Percentiles rank a stretch among this genome's conserved stretches.
Evolutionary conservation across 208 protist genomes (phyloP).

Genomic region (Naegleria fowleri): DNA sequence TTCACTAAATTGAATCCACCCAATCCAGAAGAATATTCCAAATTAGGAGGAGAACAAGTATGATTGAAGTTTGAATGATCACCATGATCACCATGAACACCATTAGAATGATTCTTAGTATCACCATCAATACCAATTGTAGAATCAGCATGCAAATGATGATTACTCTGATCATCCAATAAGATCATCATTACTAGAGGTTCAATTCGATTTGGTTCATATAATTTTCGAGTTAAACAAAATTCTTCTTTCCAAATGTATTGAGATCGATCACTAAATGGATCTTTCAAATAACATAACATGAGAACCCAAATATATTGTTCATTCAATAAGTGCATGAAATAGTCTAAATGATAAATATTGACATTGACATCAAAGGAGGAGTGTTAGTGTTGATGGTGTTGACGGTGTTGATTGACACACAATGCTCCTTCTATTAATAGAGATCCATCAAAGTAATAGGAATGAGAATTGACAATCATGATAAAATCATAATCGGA

Average conservation of each 20-base stretch:
- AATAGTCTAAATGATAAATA: not conserved
- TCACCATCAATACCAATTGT: too few species aligned
- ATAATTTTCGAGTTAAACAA: not conserved
- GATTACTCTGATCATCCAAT: too few species aligned
- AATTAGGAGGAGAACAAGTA: not conserved
- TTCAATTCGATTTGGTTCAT: not conserved
- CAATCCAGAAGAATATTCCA: not conserved
- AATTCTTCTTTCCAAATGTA: not conserved
- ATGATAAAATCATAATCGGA: constrained; percentile 5
- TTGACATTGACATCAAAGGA: not conserved
- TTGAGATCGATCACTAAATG: not conserved
- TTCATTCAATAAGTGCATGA: not conserved
- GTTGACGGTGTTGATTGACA: too few species aligned
- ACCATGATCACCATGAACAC: too few species aligned
- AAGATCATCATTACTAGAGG: too few species aligned
- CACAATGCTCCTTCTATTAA: not conserved
- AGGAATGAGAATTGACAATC: not conserved
- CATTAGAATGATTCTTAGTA: too few species aligned
- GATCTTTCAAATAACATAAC: not conserved
- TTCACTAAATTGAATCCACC: constrained; percentile 3
- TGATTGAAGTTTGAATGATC: too few species aligned
- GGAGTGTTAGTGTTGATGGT: too few species aligned
- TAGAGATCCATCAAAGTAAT: not conserved
- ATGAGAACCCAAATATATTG: not conserved
- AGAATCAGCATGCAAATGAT: too few species aligned